Conservation (phyloP, 176 grass and related monocot species). For the Avena eriantha region DNA sequence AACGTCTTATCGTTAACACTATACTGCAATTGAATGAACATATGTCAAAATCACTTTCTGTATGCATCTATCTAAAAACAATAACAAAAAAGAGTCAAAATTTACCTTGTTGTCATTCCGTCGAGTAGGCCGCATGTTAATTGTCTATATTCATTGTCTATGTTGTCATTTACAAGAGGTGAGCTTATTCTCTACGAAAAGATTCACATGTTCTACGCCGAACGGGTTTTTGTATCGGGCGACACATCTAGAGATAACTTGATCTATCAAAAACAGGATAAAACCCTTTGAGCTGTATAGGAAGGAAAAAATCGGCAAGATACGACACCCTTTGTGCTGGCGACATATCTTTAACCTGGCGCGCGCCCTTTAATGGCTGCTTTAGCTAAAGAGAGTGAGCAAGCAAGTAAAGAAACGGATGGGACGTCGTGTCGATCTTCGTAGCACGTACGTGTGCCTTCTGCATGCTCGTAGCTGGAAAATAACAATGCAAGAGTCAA, state of each 20-base stretch:
- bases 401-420: constrained; percentile 26
- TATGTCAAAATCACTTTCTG: too few species aligned
- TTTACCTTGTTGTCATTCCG: too few species aligned
- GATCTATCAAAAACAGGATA: neutral
- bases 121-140: neutral
- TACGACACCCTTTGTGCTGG: constrained; percentile 31
- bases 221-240: neutral
- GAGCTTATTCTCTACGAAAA: too few species aligned
- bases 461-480: neutral
- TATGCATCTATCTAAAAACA: too few species aligned
- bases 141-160: too few species aligned
- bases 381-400: constrained; percentile 35
- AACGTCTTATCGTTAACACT: too few species aligned
- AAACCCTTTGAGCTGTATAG: neutral
- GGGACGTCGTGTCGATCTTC: neutral
- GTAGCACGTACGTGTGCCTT: too few species aligned
- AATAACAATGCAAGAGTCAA: constrained; percentile 27
- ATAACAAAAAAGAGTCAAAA: too few species aligned
- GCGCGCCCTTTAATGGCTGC: constrained; percentile 18
- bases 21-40: too few species aligned
- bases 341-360: constrained; percentile 34
- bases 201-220: neutral
- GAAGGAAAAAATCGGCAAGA: neutral
- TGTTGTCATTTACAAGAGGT: too few species aligned
- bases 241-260: constrained; percentile 18